Conservation (phyloP, 2,329 filamentous ascomycete species). For the Xylaria sp. region DNA sequence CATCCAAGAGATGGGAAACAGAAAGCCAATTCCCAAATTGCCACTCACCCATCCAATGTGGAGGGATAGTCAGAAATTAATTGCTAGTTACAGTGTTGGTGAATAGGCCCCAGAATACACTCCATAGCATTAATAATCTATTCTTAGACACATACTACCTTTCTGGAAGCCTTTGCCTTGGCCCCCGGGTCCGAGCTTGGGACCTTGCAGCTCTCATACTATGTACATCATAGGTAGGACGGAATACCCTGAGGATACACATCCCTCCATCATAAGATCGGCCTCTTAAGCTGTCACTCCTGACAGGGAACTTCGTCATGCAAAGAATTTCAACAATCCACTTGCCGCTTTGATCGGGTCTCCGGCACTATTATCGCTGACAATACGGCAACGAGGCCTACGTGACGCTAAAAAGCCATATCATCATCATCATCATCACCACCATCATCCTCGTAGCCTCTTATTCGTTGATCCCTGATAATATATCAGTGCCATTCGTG, state of each 20-base stretch:
- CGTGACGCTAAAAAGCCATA: constrained; percentile 14
- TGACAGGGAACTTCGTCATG: constrained; percentile 21
- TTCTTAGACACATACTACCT: constrained; percentile 23
- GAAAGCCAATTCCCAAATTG: constrained; percentile 8
- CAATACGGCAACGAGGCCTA: constrained; percentile 6
- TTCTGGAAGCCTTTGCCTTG: constrained; percentile 17
- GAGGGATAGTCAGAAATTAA: constrained; percentile 15
- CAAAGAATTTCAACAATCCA: constrained; percentile 16
- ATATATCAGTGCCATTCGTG: constrained; percentile 8
- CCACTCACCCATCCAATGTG: constrained; percentile 23
- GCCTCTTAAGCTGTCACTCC: constrained; percentile 18
- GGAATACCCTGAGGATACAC: constrained; percentile 17
- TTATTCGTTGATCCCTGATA: constrained; percentile 14
- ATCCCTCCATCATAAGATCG: constrained; percentile 28
- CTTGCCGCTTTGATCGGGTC: constrained; percentile 29
- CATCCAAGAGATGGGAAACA: not conserved
- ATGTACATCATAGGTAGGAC: constrained; percentile 15
- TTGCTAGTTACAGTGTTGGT: not conserved
- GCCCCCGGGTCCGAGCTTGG: constrained; percentile 15
- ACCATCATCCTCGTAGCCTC: not conserved
- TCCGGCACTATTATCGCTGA: constrained; percentile 18
- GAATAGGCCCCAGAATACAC: constrained; percentile 16
- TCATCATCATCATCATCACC: not conserved
- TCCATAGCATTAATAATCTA: constrained; percentile 19
- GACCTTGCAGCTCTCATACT: constrained; percentile 22